A percentile compares a stretch with the other conserved stretches of the same genome.
Conservation (phyloP, 306 rosid genomes). For the Glycine tomentella region DNA sequence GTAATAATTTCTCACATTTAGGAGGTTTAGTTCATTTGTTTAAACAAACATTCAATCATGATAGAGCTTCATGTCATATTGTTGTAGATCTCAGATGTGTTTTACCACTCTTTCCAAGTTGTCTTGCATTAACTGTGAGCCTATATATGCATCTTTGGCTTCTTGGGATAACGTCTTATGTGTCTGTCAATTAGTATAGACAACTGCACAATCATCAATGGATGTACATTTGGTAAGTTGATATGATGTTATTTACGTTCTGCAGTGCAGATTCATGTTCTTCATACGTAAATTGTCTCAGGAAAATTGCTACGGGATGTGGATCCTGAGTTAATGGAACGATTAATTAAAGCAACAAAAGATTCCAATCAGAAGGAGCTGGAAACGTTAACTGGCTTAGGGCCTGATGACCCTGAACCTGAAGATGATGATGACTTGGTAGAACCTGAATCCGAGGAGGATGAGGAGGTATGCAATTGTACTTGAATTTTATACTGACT, state of each 20-base stretch:
- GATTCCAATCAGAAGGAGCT: conserved; percentile 68
- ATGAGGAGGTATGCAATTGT: conserved; percentile 60
- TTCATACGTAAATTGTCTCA: conserved; percentile 43
- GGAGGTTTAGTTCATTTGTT: background rate
- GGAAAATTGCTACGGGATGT: conserved; percentile 82
- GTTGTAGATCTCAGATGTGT: conserved; percentile 6
- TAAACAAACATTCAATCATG: background rate
- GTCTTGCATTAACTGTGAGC: conserved; percentile 2
- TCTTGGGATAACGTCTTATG: background rate
- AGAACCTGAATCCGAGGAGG: conserved; percentile 64
- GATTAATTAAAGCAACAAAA: conserved; percentile 76
- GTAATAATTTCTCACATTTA: too few species aligned
- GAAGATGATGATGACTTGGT: conserved; percentile 58
- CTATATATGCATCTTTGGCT: background rate
- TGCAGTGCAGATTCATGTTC: conserved; percentile 46
- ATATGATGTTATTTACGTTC: conserved; percentile 18
- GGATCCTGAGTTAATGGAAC: conserved; percentile 84
- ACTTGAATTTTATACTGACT: background rate
- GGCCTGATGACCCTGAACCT: conserved; percentile 43
- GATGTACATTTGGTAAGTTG: conserved; percentile 28
- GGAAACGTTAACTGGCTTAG: conserved; percentile 61
- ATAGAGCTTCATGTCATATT: background rate
- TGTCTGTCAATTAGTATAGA: conserved; percentile 6
- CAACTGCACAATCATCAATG: background rate
- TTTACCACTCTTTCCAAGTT: conserved; percentile 7